Evolutionary conservation across 2,329 filamentous ascomycete species (phyloP).

Genomic region (Talaromyces sp.): DNA sequence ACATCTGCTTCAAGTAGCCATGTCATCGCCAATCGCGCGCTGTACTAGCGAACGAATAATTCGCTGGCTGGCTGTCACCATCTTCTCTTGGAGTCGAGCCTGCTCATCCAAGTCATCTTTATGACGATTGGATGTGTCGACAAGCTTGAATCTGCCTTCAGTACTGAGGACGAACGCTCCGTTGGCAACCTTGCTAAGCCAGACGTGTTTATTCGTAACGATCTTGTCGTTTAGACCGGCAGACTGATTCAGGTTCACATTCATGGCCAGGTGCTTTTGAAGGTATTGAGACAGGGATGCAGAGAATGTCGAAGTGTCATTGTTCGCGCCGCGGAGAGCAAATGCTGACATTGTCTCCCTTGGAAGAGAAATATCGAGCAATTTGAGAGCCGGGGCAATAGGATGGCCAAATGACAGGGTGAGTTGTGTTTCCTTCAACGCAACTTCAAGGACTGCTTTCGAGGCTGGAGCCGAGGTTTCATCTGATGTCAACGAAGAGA

Average conservation of each 20-base stretch:
- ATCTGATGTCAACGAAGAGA: conserved; percentile 15
- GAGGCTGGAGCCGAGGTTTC: conserved; percentile 1
- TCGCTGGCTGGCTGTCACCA: conserved; percentile 26
- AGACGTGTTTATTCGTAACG: conserved; percentile 21
- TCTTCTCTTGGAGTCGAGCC: conserved; percentile 3
- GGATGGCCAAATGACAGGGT: conserved; percentile 32
- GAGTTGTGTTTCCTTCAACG: conserved; percentile 35
- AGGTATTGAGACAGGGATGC: conserved; percentile 30
- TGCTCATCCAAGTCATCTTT: background rate
- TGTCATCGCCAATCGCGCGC: conserved; percentile 20
- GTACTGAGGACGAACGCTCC: conserved; percentile 33
- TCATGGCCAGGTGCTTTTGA: conserved; percentile 35
- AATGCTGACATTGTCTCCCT: conserved; percentile 20
- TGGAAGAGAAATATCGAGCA: conserved; percentile 30
- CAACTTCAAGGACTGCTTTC: conserved; percentile 20
- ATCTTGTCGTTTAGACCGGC: background rate
- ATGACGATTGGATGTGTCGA: conserved; percentile 16
- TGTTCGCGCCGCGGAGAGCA: conserved; percentile 15
- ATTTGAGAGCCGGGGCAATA: conserved; percentile 28
- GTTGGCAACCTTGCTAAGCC: conserved; percentile 33
- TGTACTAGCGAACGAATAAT: conserved; percentile 26
- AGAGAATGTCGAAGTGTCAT: conserved; percentile 17
- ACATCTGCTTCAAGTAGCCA: conserved; percentile 2
- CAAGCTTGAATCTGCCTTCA: conserved; percentile 35
- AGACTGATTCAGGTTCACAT: conserved; percentile 25